phyloP scores from a whole-genome alignment of 768 basidiomycete species.

The Lepiota brunneoincarnata region DNA sequence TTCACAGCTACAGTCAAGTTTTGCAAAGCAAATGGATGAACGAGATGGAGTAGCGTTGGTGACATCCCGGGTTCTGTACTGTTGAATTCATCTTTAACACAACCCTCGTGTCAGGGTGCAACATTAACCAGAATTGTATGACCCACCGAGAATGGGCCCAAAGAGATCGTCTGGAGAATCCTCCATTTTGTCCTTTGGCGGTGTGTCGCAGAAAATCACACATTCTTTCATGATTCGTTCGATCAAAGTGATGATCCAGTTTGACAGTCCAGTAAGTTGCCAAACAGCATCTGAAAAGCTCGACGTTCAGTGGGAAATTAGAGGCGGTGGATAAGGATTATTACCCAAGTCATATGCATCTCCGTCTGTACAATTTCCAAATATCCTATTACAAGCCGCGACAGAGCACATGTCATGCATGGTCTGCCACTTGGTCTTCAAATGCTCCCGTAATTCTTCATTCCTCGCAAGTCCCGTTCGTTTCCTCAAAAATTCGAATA shows the following conservation, averaged over 20 bases:
- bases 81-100: neutral
- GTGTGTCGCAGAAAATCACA: slow-evolving; percentile 33
- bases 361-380: slow-evolving; percentile 62
- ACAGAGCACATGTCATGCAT: slow-evolving; percentile 68
- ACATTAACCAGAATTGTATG: too few relatives aligned
- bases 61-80: neutral
- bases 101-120: neutral
- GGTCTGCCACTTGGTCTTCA: slow-evolving; percentile 53
- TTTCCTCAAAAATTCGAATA: slow-evolving; percentile 13
- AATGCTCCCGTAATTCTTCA: slow-evolving; percentile 34
- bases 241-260: slow-evolving; percentile 60
- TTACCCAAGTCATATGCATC: slow-evolving; percentile 64
- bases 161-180: slow-evolving; percentile 14
- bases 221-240: slow-evolving; percentile 60
- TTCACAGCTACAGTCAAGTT: slow-evolving; percentile 47
- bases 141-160: slow-evolving; percentile 9
- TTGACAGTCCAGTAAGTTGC: slow-evolving; percentile 63
- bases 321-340: neutral
- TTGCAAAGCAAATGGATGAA: slow-evolving; percentile 58
- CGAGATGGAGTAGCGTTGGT: slow-evolving; percentile 50
- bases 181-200: slow-evolving; percentile 10
- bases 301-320: neutral
- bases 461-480: slow-evolving; percentile 20
- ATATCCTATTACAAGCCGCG: slow-evolving; percentile 56
- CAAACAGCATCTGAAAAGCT: slow-evolving; percentile 58